phyloP scores from a whole-genome alignment of 805 yeast species.

The Wickerhamomyces subpelliculosus region DNA sequence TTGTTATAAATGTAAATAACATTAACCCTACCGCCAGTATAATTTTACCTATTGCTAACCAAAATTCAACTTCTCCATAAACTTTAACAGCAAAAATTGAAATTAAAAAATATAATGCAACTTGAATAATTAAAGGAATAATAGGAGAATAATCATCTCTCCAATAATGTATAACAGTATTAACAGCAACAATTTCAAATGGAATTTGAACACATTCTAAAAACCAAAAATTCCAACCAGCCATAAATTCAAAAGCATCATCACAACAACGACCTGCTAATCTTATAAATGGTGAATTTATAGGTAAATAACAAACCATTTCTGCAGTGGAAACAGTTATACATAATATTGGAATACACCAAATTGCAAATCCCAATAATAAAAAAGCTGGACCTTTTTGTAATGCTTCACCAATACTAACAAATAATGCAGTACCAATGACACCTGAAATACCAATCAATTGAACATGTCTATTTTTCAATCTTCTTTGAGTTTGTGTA shows the following conservation, averaged over 20 bases:
- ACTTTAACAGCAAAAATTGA: conserved; percentile 66
- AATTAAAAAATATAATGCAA: conserved; percentile 53
- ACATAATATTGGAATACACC: conserved; percentile 64
- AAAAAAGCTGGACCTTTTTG: conserved; percentile 61
- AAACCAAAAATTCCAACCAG: conserved; percentile 78
- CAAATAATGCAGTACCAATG: conserved; percentile 75
- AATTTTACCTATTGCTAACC: conserved; percentile 69
- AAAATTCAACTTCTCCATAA: conserved; percentile 81
- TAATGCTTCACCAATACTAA: conserved; percentile 60
- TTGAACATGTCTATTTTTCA: conserved; percentile 68
- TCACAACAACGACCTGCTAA: conserved; percentile 73
- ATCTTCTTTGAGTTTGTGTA: conserved; percentile 37
- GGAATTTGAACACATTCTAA: conserved; percentile 75
- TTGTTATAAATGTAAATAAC: conserved; percentile 67
- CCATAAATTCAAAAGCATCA: conserved; percentile 64
- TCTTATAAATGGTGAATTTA: conserved; percentile 69
- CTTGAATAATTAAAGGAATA: conserved; percentile 58
- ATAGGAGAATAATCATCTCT: conserved; percentile 69
- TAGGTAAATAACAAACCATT: conserved; percentile 69
- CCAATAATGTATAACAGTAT: conserved; percentile 78
- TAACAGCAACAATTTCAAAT: conserved; percentile 75
- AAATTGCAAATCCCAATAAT: conserved; percentile 54
- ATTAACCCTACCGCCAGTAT: conserved; percentile 69
- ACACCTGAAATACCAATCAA: conserved; percentile 77
- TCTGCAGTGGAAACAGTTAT: conserved; percentile 73